Conservation (phyloP, 139 green algal genomes). For the Coelastrella sp. region DNA sequence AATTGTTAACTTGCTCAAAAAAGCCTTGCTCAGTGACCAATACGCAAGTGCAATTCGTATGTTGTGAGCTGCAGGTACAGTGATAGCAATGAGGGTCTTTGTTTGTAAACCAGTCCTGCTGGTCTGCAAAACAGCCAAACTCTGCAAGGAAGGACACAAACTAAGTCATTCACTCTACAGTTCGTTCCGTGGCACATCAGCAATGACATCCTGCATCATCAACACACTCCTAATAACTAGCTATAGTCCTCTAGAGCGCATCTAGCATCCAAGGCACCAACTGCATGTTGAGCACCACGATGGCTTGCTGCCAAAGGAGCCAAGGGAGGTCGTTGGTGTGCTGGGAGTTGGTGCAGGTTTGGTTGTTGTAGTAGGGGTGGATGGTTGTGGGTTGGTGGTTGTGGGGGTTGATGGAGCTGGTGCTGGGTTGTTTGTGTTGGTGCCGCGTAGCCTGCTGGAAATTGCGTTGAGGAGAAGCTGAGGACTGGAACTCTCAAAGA, state of each 20-base stretch:
- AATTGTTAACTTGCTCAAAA: too few species aligned
- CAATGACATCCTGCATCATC: too few species aligned
- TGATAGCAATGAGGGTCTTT: too few species aligned
- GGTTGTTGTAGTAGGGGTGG: conserved; percentile 11
- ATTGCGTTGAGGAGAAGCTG: conserved; percentile 51
- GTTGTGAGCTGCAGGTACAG: too few species aligned
- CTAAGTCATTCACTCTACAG: too few species aligned
- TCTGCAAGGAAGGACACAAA: too few species aligned
- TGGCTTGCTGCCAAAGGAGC: conserved; percentile 17
- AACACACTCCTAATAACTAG: too few species aligned
- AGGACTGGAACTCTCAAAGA: conserved; percentile 51
- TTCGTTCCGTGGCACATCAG: too few species aligned
- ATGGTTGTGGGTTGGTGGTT: neutral
- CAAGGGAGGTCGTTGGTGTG: neutral
- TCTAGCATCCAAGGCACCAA: conserved; percentile 55
- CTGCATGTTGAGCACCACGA: conserved; percentile 48
- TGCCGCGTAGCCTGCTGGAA: conserved; percentile 29
- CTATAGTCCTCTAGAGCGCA: neutral
- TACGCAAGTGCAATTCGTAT: too few species aligned
- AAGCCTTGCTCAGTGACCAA: too few species aligned
- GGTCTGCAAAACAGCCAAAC: too few species aligned
- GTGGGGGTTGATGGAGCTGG: neutral
- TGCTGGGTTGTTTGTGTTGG: neutral
- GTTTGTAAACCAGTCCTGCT: too few species aligned
- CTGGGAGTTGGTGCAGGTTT: neutral